A percentile compares a stretch with the other conserved stretches of the same genome.
These are phyloP conservation scores for Pittosporum tobira DNA, from an alignment of 129 eudicot species.

Conservation along the genomic window DNA sequence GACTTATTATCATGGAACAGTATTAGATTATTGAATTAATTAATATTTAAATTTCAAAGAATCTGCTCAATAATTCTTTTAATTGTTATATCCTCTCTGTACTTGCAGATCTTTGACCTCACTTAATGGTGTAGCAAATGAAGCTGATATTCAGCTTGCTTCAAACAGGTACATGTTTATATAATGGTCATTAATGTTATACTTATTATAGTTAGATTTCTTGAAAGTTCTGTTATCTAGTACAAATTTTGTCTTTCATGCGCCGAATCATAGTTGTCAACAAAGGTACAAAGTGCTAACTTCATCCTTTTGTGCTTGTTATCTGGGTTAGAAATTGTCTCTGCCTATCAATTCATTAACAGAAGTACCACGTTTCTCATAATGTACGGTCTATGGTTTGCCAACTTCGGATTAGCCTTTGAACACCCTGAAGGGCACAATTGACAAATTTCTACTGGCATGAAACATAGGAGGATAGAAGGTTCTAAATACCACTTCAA, in stretches of 20 bases:
- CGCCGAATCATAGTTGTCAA: neutral
- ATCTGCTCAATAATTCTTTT: neutral
- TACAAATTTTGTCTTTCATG: neutral
- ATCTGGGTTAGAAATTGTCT: too few relatives aligned
- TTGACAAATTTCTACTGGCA: too few relatives aligned
- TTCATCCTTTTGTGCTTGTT: too few relatives aligned
- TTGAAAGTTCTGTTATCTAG: neutral
- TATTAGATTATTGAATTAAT: neutral
- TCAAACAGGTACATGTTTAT: constrained; percentile 47
- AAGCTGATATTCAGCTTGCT: constrained; percentile 35
- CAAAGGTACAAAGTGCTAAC: too few relatives aligned
- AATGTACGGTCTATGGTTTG: too few relatives aligned
- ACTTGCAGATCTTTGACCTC: constrained; percentile 67
- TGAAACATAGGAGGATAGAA: too few relatives aligned
- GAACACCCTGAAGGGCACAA: too few relatives aligned
- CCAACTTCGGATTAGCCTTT: too few relatives aligned
- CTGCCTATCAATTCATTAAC: too few relatives aligned
- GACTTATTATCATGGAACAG: neutral
- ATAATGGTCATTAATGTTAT: neutral
- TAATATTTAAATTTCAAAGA: neutral
- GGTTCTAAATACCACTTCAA: too few relatives aligned
- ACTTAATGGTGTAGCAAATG: constrained; percentile 60
- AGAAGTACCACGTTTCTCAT: too few relatives aligned
- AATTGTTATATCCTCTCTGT: neutral
- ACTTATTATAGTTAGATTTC: neutral